These are phyloP conservation scores for Seminavis robusta DNA, from an alignment of 108 stramenopile genomes.

Conservation along the genomic window DNA sequence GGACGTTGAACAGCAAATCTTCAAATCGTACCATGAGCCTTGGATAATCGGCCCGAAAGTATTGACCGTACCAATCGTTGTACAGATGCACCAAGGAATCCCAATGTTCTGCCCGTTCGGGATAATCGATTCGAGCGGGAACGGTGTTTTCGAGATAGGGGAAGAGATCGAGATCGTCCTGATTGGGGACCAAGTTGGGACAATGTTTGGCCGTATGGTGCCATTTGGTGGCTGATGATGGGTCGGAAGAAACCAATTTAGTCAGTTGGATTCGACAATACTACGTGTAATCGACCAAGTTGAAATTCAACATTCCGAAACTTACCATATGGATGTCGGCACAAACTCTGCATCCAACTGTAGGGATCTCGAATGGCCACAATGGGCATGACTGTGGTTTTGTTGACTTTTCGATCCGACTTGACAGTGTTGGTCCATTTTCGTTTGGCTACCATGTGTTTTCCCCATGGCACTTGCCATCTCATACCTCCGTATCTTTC, in stretches of 20 bases:
- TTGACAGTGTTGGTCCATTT: conserved; percentile 31
- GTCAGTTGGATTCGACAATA: no score
- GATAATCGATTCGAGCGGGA: background rate
- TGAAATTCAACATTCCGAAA: no score
- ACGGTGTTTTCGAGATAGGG: background rate
- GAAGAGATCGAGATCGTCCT: conserved; percentile 2
- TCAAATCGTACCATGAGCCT: conserved; percentile 81
- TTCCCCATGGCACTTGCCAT: conserved; percentile 84
- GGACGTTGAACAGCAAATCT: conserved; percentile 74
- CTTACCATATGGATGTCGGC: conserved; percentile 59
- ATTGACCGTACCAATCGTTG: conserved; percentile 70
- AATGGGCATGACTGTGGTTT: conserved; percentile 65
- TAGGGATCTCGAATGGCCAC: conserved; percentile 83
- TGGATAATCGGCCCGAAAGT: conserved; percentile 61
- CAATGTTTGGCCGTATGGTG: conserved; percentile 24
- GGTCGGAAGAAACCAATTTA: conserved; percentile 52
- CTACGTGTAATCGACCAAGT: no score
- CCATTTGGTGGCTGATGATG: conserved; percentile 41
- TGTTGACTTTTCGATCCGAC: conserved; percentile 23
- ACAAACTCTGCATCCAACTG: conserved; percentile 85
- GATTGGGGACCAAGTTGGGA: conserved; percentile 44
- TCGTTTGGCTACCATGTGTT: conserved; percentile 50
- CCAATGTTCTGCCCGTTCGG: conserved; percentile 4
- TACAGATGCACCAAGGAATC: conserved; percentile 60
- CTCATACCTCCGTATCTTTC: conserved; percentile 18